These are phyloP conservation scores for Zymoseptoria tritici DNA, from an alignment of 2,329 filamentous ascomycete genomes.

Conservation along the genomic window DNA sequence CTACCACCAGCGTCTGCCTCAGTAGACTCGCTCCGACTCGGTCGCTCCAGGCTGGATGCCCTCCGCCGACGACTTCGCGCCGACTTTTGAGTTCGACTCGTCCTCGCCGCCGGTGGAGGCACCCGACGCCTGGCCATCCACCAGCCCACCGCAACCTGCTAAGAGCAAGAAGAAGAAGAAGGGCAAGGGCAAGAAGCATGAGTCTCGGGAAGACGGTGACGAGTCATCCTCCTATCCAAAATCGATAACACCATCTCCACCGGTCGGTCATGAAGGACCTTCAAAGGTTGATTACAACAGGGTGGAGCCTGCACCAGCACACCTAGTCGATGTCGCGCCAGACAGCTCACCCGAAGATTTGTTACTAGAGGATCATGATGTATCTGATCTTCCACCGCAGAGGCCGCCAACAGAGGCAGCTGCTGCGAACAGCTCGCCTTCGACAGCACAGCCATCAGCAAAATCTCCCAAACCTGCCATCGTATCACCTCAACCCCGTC, in stretches of 20 bases:
- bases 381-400: slow-evolving; percentile 8
- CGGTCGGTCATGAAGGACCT: slow-evolving; percentile 10
- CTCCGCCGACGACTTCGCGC: slow-evolving; percentile 17
- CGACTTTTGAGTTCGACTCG: slow-evolving; percentile 20
- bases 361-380: slow-evolving; percentile 13
- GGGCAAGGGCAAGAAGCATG: slow-evolving; percentile 16
- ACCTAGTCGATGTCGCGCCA: slow-evolving; percentile 4
- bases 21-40: background rate
- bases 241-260: slow-evolving; percentile 24
- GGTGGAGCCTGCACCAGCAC: slow-evolving; percentile 1
- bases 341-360: background rate
- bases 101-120: slow-evolving; percentile 4
- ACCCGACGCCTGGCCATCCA: slow-evolving; percentile 11
- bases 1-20: background rate
- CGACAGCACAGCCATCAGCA: slow-evolving; percentile 5
- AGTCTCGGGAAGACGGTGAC: slow-evolving; percentile 15
- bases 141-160: slow-evolving; percentile 5
- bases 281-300: slow-evolving; percentile 1
- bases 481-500: slow-evolving; percentile 12
- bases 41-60: slow-evolving; percentile 16
- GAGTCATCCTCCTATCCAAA: slow-evolving; percentile 22
- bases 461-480: slow-evolving; percentile 10
- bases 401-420: slow-evolving; percentile 1
- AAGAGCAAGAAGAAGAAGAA: slow-evolving; percentile 25
- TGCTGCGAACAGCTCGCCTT: slow-evolving; percentile 3